Evolutionary conservation across 352 stramenopile genomes (phyloP), one percentile per base, ranked within the genome.

Genomic region (Globisporangium camurandrum): DNA sequence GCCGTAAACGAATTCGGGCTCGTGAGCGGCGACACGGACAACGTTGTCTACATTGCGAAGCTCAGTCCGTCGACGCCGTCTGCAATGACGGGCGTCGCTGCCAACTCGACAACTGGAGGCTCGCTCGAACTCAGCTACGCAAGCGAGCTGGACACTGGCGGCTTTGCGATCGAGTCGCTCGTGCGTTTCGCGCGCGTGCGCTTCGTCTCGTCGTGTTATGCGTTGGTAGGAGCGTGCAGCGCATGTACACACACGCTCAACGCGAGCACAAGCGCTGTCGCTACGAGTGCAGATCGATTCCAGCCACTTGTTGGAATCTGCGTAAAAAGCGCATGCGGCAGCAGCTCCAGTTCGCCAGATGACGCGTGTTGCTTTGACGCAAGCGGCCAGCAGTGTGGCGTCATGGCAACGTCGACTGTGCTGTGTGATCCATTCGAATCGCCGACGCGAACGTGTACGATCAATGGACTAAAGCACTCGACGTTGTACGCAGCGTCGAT

Each of bases 1-100:
- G 66, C 61, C 6, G 49, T 67, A 10, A 85, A 83, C 41, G 47
- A 82, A 51, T 83, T 73, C 51, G 64, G 64, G 9, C 47, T 73
- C 20, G 47, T 37, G 3, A 57, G 56, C 26, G 11, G 39, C 1
- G 22, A 50, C 5, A 27, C 56, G 5, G 51, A 61, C 2, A 70
- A 63, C 30, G 19, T 59, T 3, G 38, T 71, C 3, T 34, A 11
- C 3, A 38, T 56, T 1, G 55, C 48, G 17, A 75, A 62, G 14
- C 22, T 45, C 20, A 16, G n/a, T 11, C 31, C 50, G 0, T 51
- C 55, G 5, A 7, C 57, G 38, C 67, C 74, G 14, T 64, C 48
- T 5, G 17, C 44, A 1, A 64, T 71, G 16, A 49, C 28, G 0
- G 38, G 60, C 16, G 16, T 69, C 2, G 26, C n/a, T 0, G 39